Base-by-base conservation (phyloP, 768 basidiomycete genomes). In the Mycena vulgaris region DNA sequence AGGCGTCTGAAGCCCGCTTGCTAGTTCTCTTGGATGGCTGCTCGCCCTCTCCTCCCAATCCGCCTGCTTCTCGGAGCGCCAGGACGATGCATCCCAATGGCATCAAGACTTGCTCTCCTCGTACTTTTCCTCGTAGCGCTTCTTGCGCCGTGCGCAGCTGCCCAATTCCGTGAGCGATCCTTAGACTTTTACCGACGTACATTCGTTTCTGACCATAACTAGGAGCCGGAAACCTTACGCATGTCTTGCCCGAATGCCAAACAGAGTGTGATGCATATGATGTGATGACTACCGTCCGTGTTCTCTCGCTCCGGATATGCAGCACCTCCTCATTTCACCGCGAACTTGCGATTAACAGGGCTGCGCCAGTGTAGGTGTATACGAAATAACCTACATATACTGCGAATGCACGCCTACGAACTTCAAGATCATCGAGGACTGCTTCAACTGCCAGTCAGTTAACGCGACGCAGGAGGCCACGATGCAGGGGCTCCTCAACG, bases 351-450 rank as follows among this genome's bases (percentile, higher is more conserved):
- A 8, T 8, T 9, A 16, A 17, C 48, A 72, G 71, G 63, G 39
- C 25, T 72, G 71, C 64, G 62, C 61, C 37, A 55, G 37, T 21
- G 71, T 72, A 19, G 71, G 71, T 35, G 33, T 72, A 27, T 72
- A 33, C 68, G 67, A 72, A 17, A 72, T 72, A 35, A 72, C 71
- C 19, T 72, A 60, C 53, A 72, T 72, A 31, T 72, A 72, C 48
- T 72, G 71, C 37, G 67, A 69, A 72, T 72, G 71, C 63, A 69
- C 71, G 33, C 67, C 71, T 9, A 19, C 39, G 25, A 72, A 72
- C 63, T 61, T 72, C 31, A 17, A 37, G 10, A 72, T 72, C 58
- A 62, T 72, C 47, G 63, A 69, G 30, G 53, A 57, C 48, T 72
- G 71, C 58, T 72, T 72, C 45, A 39, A 72, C 37, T 72, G 71